Percentiles rank a stretch among this genome's conserved stretches.
These are phyloP conservation scores for Quercus suber DNA, from an alignment of 306 rosid species.

Conservation along the genomic window DNA sequence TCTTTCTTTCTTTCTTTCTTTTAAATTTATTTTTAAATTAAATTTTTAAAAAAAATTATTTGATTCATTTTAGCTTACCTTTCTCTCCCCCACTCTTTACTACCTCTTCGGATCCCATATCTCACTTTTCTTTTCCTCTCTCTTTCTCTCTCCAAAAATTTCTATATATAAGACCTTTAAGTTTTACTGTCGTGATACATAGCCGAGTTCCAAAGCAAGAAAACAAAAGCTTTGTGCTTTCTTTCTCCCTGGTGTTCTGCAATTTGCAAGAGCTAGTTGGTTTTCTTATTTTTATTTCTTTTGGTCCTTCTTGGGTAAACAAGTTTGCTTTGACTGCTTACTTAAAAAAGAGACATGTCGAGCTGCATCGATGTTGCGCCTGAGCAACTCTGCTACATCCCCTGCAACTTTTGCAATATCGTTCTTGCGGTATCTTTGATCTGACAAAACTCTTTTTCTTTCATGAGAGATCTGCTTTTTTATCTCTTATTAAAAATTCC, in stretches of 20 bases:
- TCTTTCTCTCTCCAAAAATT: conserved; percentile 9
- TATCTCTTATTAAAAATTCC: background rate
- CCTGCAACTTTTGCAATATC: conserved; percentile 98
- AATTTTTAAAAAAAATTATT: too few relatives aligned
- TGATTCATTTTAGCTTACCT: conserved; percentile 10
- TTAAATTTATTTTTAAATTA: background rate
- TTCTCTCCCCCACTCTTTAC: conserved; percentile 13
- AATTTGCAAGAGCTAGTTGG: conserved; percentile 19
- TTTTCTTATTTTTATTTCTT: background rate
- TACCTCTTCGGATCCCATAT: conserved; percentile 44
- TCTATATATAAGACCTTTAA: conserved; percentile 41
- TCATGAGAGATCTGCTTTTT: conserved; percentile 39
- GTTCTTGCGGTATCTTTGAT: conserved; percentile 83
- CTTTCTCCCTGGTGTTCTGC: conserved; percentile 16
- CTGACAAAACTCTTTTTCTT: conserved; percentile 2
- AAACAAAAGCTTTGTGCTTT: conserved; percentile 39
- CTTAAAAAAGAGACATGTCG: conserved; percentile 51
- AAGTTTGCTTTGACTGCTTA: background rate
- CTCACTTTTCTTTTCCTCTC: conserved; percentile 17
- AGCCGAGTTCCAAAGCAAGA: conserved; percentile 39
- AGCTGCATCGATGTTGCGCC: conserved; percentile 74
- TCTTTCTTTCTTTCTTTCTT: conserved; percentile 5
- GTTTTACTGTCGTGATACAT: conserved; percentile 47
- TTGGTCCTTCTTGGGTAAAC: conserved; percentile 4
- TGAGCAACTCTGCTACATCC: conserved; percentile 97